phyloP scores from a whole-genome alignment of 345 rosid genomes.

The Anacardium occidentale region DNA sequence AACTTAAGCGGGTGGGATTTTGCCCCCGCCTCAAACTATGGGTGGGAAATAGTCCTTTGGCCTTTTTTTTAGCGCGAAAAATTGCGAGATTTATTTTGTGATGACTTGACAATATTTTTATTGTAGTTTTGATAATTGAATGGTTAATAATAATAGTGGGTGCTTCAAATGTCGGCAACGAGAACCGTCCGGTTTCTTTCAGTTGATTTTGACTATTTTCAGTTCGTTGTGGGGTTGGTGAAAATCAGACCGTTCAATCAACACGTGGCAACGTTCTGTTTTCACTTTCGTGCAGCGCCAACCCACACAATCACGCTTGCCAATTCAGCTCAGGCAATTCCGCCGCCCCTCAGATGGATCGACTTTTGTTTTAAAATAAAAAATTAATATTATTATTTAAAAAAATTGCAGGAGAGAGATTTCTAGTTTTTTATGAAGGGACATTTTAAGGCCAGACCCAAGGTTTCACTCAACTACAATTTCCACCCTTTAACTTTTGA shows the following conservation, averaged over 20 bases:
- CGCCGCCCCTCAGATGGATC: background rate
- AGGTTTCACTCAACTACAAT: no score
- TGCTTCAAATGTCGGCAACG: background rate
- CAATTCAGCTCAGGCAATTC: background rate
- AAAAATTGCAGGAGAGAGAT: no score
- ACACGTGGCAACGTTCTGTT: background rate
- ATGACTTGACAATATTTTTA: no score
- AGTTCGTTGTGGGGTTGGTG: background rate
- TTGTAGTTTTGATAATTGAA: background rate
- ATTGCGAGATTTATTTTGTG: no score
- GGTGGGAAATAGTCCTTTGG: no score
- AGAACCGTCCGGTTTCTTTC: background rate
- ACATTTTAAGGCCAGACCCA: no score
- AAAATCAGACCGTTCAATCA: background rate
- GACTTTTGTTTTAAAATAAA: background rate
- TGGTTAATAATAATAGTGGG: background rate
- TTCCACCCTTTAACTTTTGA: no score
- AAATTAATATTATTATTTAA: no score
- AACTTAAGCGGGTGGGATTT: no score
- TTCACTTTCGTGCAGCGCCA: background rate
- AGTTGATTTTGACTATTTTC: background rate
- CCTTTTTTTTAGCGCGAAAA: no score
- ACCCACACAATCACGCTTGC: background rate
- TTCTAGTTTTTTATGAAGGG: background rate
- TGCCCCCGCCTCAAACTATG: no score